phyloP scores from a whole-genome alignment of 352 stramenopile species.

The Globisporangium ultimum region DNA sequence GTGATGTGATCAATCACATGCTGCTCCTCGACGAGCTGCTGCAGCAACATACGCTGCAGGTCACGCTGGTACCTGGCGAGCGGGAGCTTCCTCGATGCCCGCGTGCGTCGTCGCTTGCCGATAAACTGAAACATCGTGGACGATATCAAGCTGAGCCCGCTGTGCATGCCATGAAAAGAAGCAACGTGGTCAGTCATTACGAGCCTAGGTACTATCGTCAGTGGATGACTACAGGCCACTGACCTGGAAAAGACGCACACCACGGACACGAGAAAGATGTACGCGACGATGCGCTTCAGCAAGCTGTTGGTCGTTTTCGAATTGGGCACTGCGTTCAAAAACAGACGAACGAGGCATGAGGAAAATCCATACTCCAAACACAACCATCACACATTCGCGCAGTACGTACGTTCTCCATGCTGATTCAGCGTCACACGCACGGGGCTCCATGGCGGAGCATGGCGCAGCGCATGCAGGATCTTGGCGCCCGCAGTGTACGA shows the following conservation, averaged over 20 bases:
- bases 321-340: slow-evolving; percentile 34
- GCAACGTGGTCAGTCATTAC: background rate
- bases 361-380: background rate
- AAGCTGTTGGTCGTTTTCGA: slow-evolving; percentile 54
- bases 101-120: slow-evolving; percentile 52
- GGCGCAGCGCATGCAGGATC: slow-evolving; percentile 36
- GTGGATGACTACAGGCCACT: background rate
- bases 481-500: slow-evolving; percentile 60
- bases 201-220: background rate
- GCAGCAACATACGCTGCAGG: slow-evolving; percentile 40
- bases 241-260: slow-evolving; percentile 75
- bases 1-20: slow-evolving; percentile 50
- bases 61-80: slow-evolving; percentile 51
- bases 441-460: slow-evolving; percentile 47
- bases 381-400: background rate
- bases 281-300: slow-evolving; percentile 66
- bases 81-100: slow-evolving; percentile 49
- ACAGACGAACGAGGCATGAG: background rate
- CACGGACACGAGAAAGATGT: slow-evolving; percentile 73
- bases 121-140: slow-evolving; percentile 64
- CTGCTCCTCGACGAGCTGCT: slow-evolving; percentile 40
- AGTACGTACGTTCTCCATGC: slow-evolving; percentile 53
- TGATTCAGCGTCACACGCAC: slow-evolving; percentile 54
- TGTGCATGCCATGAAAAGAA: background rate
- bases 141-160: slow-evolving; percentile 63